Percentiles rank a stretch among this genome's conserved stretches.
These are phyloP conservation scores for Oryza meyeriana DNA, from an alignment of 176 grass and related monocot genomes.

Conservation along the genomic window DNA sequence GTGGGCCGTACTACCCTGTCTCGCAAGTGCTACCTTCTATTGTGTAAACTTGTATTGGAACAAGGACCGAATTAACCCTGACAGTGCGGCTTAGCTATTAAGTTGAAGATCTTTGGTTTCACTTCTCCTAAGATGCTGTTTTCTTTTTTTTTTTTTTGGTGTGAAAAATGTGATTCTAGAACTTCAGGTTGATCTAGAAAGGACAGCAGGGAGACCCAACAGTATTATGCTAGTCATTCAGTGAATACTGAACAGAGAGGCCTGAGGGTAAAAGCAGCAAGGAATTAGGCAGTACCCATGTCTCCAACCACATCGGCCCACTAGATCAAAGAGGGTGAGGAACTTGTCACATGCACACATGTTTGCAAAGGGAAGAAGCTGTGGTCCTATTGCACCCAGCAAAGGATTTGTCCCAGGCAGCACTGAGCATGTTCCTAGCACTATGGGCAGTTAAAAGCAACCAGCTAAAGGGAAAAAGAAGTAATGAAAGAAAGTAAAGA, in stretches of 20 bases:
- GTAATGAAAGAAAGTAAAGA: background rate
- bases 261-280: conserved; percentile 14
- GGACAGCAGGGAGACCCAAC: background rate
- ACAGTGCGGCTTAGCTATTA: background rate
- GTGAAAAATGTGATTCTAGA: background rate
- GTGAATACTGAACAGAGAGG: background rate
- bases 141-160: no score
- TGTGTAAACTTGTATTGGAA: background rate
- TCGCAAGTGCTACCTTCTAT: background rate
- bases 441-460: background rate
- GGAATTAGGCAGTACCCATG: background rate
- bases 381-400: conserved; percentile 15
- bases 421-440: conserved; percentile 3
- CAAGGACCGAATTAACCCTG: background rate
- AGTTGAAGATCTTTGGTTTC: background rate
- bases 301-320: conserved; percentile 18
- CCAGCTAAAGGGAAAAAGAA: background rate
- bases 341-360: conserved; percentile 35
- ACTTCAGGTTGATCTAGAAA: background rate
- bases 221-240: background rate
- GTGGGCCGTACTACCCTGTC: background rate
- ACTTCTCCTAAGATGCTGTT: background rate
- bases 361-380: conserved; percentile 1
- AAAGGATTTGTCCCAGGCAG: background rate
- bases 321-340: background rate